Conservation (phyloP, 208 protist species). For the Trypanosomatidae sp. region DNA sequence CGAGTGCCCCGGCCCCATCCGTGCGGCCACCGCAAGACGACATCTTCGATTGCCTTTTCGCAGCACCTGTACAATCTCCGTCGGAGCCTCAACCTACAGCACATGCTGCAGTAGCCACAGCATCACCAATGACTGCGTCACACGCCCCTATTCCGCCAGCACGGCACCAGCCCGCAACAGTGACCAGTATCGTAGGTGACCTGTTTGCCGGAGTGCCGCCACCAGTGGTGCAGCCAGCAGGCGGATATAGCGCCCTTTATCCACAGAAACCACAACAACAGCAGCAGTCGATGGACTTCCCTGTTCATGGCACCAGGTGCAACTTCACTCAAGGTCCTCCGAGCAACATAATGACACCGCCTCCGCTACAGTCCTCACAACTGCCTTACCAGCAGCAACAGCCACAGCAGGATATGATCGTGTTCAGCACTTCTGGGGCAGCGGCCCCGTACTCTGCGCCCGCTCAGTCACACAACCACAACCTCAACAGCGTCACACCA, state of each 20-base stretch:
- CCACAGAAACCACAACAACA: constrained; percentile 7
- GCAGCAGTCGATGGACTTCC: not conserved
- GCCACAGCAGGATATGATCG: not conserved
- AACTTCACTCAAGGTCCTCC: not conserved
- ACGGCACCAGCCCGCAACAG: constrained; percentile 7
- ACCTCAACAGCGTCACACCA: not conserved
- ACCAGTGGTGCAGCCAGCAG: not conserved
- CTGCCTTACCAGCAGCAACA: constrained; percentile 1
- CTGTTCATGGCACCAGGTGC: not conserved
- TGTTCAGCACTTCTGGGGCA: not conserved
- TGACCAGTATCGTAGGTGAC: constrained; percentile 29
- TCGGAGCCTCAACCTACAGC: constrained; percentile 8
- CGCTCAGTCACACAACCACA: not conserved
- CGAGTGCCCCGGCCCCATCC: not conserved
- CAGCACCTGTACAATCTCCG: constrained; percentile 28
- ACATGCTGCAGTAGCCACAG: not conserved
- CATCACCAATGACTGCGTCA: not conserved
- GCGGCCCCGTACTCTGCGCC: not conserved
- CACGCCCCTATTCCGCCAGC: not conserved
- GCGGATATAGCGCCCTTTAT: constrained; percentile 1
- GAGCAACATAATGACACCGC: not conserved
- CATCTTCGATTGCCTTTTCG: constrained; percentile 55
- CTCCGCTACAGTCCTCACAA: not conserved
- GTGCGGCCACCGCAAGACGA: constrained; percentile 22
- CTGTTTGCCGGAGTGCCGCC: constrained; percentile 21